A percentile compares a stretch with the other conserved stretches of the same genome.
Conservation (phyloP, 2,329 filamentous ascomycete genomes). For the Aureobasidium uvarum region DNA sequence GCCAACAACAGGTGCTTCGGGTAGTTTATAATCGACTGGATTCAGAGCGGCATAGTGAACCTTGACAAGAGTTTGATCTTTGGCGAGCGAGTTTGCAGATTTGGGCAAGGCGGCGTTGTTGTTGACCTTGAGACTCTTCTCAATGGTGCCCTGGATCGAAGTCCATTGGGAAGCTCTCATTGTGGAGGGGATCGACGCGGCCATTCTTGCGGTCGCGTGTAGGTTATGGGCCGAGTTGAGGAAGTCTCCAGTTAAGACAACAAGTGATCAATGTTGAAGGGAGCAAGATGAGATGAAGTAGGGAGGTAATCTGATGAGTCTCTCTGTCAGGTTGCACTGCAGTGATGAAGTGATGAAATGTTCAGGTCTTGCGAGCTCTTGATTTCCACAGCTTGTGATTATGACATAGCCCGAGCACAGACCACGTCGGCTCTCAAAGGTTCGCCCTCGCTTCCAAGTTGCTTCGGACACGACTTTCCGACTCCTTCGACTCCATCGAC, state of each 20-base stretch:
- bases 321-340: not conserved
- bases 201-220: constrained; percentile 25
- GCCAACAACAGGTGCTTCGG: constrained; percentile 44
- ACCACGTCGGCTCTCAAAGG: not conserved
- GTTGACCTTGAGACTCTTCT: constrained; percentile 38
- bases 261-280: not conserved
- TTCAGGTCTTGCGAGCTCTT: not conserved
- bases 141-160: constrained; percentile 35
- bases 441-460: not conserved
- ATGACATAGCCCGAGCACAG: constrained; percentile 1
- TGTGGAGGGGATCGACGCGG: constrained; percentile 30
- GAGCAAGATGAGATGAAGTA: not conserved
- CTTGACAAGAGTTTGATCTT: constrained; percentile 45
- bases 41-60: constrained; percentile 50
- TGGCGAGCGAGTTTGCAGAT: constrained; percentile 29
- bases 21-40: constrained; percentile 53
- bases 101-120: constrained; percentile 33
- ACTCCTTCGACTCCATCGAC: not conserved
- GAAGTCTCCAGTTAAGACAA: not conserved
- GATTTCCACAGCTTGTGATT: not conserved
- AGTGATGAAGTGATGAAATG: not conserved
- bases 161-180: constrained; percentile 37
- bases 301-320: not conserved
- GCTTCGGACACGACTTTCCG: not conserved
- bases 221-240: not conserved